Conservation (phyloP, 106 monocot species). For the Narthecium ossifragum region DNA sequence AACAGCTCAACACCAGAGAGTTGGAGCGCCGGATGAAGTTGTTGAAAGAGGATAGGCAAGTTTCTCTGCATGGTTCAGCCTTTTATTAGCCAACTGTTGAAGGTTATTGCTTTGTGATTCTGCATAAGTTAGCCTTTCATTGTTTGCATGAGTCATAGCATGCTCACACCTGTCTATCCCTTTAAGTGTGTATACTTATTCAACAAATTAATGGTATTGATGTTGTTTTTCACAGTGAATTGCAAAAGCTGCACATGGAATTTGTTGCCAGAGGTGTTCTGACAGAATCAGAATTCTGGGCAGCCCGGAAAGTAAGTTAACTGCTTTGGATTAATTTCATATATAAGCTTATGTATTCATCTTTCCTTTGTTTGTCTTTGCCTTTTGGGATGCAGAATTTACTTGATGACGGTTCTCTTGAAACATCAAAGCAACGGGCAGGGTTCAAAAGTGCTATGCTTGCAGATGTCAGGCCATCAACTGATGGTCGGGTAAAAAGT, state of each 20-base stretch:
- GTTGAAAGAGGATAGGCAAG: constrained; percentile 61
- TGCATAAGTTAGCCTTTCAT: not conserved
- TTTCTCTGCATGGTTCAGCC: not conserved
- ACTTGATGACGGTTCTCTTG: constrained; percentile 48
- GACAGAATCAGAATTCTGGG: constrained; percentile 96
- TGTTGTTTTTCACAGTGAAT: constrained; percentile 52
- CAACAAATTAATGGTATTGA: constrained; percentile 1
- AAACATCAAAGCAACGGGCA: constrained; percentile 56
- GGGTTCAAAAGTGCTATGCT: constrained; percentile 97
- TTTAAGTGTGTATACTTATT: not conserved
- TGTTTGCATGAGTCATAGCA: not conserved
- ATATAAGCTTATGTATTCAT: not conserved
- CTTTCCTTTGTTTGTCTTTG: constrained; percentile 2
- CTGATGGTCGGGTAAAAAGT: constrained; percentile 90
- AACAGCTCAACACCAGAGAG: constrained; percentile 71
- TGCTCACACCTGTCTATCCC: not conserved
- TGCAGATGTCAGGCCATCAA: constrained; percentile 90
- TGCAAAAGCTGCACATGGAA: constrained; percentile 86
- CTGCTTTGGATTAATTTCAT: not conserved
- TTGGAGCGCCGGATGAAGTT: constrained; percentile 82
- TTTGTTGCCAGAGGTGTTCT: constrained; percentile 71
- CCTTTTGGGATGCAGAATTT: constrained; percentile 45
- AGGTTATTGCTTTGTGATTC: not conserved
- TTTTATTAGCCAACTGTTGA: not conserved
- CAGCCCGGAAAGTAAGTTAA: constrained; percentile 74